Percentiles rank a stretch among this genome's conserved stretches.
phyloP scores from a whole-genome alignment of 2,329 filamentous ascomycete species.

The Aspergillus ibericus region DNA sequence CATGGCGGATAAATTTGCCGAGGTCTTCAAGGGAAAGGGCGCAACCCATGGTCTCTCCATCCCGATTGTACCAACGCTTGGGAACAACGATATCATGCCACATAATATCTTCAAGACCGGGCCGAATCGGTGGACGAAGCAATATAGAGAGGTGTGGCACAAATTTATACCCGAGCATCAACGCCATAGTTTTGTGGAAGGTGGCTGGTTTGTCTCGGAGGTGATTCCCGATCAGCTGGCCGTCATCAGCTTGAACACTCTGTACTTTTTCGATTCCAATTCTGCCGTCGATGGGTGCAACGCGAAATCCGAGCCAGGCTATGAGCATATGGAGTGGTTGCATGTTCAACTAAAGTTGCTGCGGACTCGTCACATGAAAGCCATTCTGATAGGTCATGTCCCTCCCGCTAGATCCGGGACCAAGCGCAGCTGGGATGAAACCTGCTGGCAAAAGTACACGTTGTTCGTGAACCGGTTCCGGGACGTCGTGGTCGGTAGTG shows the following conservation, averaged over 20 bases:
- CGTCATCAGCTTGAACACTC: conserved; percentile 91
- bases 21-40: conserved; percentile 65
- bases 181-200: conserved; percentile 83
- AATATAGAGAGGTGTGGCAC: conserved; percentile 76
- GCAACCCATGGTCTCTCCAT: conserved; percentile 63
- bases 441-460: conserved; percentile 97
- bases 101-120: conserved; percentile 89
- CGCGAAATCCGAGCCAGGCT: conserved; percentile 77
- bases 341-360: conserved; percentile 82
- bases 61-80: conserved; percentile 85
- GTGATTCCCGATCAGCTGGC: conserved; percentile 83
- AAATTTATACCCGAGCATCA: conserved; percentile 90
- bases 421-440: conserved; percentile 92
- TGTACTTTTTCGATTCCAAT: conserved; percentile 95
- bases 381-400: conserved; percentile 90
- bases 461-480: conserved; percentile 88
- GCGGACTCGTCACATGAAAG: conserved; percentile 84
- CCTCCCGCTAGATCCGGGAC: conserved; percentile 81
- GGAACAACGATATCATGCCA: conserved; percentile 96
- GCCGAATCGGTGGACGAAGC: conserved; percentile 81
- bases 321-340: conserved; percentile 94
- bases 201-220: conserved; percentile 93
- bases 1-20: conserved; percentile 72
- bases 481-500: conserved; percentile 75
- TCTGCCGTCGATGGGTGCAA: conserved; percentile 90